Evolutionary conservation across 2,329 filamentous ascomycete genomes (phyloP).

Genomic region (Alternaria brassicicola): DNA sequence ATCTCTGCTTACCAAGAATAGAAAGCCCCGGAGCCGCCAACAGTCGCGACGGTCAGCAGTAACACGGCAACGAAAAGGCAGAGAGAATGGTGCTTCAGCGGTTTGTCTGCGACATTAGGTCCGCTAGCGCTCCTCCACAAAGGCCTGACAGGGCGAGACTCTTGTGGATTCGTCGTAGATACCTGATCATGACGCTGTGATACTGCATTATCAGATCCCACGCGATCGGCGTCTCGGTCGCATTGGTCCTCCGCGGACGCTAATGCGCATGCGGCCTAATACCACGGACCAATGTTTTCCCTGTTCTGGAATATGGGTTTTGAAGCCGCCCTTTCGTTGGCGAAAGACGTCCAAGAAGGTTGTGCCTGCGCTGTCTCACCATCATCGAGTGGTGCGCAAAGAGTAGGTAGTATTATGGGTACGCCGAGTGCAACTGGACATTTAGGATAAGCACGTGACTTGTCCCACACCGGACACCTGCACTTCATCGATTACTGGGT

Average conservation of each 20-base stretch:
- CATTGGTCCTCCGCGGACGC: background rate
- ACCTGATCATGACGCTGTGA: constrained; percentile 24
- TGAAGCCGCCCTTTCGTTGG: background rate
- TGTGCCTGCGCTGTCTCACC: background rate
- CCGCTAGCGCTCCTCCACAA: constrained; percentile 10
- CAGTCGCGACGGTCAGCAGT: background rate
- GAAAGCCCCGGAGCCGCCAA: constrained; percentile 14
- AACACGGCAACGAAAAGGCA: background rate
- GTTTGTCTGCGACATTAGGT: constrained; percentile 26
- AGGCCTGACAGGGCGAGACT: constrained; percentile 2
- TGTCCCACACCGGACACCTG: too few species aligned
- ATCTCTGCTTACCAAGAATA: constrained; percentile 33
- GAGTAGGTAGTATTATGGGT: background rate
- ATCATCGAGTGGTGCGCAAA: background rate
- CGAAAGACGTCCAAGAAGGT: background rate
- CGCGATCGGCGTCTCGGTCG: background rate
- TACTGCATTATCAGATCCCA: constrained; percentile 10
- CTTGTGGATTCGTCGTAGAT: constrained; percentile 11
- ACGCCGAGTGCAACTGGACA: background rate
- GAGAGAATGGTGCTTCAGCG: background rate
- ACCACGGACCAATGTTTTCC: background rate
- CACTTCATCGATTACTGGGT: background rate
- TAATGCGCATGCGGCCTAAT: background rate
- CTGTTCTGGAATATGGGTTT: background rate
- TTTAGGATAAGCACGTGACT: background rate